A percentile compares a stretch with the other conserved stretches of the same genome.
These are phyloP conservation scores for Tolypocladium sp. DNA, from an alignment of 2,329 filamentous ascomycete genomes.

Conservation along the genomic window DNA sequence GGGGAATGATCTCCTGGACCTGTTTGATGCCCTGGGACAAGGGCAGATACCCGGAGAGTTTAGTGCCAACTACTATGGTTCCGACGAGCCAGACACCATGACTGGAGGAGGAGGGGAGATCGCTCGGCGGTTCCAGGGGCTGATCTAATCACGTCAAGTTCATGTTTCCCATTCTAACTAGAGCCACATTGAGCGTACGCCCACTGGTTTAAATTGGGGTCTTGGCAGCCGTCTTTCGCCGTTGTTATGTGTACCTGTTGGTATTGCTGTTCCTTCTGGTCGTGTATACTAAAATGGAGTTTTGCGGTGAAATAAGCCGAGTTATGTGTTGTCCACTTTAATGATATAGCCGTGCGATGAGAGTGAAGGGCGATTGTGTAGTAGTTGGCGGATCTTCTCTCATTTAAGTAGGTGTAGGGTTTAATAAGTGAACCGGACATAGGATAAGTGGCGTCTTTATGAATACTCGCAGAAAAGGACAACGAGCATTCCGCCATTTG, in stretches of 20 bases:
- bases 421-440: too few relatives aligned
- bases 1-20: conserved; percentile 22
- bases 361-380: too few relatives aligned
- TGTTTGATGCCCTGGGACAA: conserved; percentile 26
- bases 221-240: background rate
- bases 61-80: conserved; percentile 4
- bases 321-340: too few relatives aligned
- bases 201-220: background rate
- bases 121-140: conserved; percentile 20
- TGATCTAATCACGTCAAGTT: conserved; percentile 13
- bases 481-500: too few relatives aligned
- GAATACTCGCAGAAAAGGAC: too few relatives aligned
- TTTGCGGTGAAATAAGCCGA: too few relatives aligned
- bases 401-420: too few relatives aligned
- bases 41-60: conserved; percentile 12
- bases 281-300: too few relatives aligned
- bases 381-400: too few relatives aligned
- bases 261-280: background rate
- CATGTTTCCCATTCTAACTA: too few relatives aligned
- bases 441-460: too few relatives aligned
- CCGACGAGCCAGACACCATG: conserved; percentile 3
- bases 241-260: background rate
- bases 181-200: background rate
- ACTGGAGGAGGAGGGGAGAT: conserved; percentile 17
- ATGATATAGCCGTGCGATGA: too few relatives aligned